Evolutionary conservation across 2,329 filamentous ascomycete genomes (phyloP).

Genomic region (Malbranchea cinnamomea): DNA sequence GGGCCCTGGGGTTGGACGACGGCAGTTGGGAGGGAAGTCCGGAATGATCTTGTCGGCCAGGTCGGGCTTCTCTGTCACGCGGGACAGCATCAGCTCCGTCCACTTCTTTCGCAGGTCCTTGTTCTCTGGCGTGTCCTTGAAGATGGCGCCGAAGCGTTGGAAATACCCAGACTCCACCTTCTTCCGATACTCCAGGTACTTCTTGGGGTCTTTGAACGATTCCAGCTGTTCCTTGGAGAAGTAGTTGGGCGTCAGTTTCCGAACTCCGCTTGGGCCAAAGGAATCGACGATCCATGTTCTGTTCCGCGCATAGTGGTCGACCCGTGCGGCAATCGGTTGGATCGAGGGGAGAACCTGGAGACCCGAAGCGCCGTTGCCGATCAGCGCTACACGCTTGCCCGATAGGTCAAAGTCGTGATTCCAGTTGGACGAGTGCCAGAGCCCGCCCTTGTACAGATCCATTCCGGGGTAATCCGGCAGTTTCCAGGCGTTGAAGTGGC

Average conservation of each 20-base stretch:
- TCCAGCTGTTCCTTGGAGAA: slow-evolving; percentile 40
- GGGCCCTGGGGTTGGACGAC: slow-evolving; percentile 24
- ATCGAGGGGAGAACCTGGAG: slow-evolving; percentile 36
- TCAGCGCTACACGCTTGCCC: slow-evolving; percentile 16
- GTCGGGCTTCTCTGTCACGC: slow-evolving; percentile 23
- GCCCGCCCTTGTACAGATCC: slow-evolving; percentile 30
- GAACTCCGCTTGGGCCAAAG: slow-evolving; percentile 39
- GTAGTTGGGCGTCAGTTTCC: slow-evolving; percentile 41
- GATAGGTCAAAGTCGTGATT: slow-evolving; percentile 22
- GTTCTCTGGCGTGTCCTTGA: slow-evolving; percentile 40
- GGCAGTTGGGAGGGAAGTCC: slow-evolving; percentile 22
- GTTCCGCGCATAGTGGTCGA: slow-evolving; percentile 52
- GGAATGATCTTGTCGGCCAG: slow-evolving; percentile 11
- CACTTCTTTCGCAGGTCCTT: slow-evolving; percentile 33
- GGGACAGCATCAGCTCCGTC: slow-evolving; percentile 37
- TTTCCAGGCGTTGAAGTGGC: slow-evolving; percentile 20
- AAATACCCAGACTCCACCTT: slow-evolving; percentile 47
- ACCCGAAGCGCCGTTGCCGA: slow-evolving; percentile 34
- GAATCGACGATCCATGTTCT: slow-evolving; percentile 54
- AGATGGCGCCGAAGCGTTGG: slow-evolving; percentile 39
- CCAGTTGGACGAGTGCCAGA: slow-evolving; percentile 32
- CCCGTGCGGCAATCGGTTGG: slow-evolving; percentile 25
- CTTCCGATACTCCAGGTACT: slow-evolving; percentile 47
- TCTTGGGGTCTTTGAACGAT: slow-evolving; percentile 44
- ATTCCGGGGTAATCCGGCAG: slow-evolving; percentile 35